Percentiles rank a stretch among this genome's conserved stretches.
phyloP scores from a whole-genome alignment of 2,329 filamentous ascomycete species.

The Apiospora koreana region DNA sequence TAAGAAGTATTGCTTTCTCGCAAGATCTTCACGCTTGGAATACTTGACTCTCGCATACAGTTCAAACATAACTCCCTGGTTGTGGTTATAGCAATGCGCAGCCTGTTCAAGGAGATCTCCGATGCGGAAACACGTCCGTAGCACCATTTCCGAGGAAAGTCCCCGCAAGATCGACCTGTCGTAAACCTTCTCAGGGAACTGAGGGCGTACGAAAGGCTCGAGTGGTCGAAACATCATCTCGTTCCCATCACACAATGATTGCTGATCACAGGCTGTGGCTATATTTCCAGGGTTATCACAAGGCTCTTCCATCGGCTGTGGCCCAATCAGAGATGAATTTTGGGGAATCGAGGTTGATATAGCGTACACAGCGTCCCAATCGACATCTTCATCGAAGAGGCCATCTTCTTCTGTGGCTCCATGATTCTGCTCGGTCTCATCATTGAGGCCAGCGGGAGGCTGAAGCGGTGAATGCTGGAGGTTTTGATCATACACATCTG shows the following conservation, averaged over 20 bases:
- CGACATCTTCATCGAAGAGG: slow-evolving; percentile 39
- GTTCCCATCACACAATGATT: too few relatives aligned
- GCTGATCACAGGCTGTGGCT: neutral
- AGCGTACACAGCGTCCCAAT: slow-evolving; percentile 39
- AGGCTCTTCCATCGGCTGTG: neutral
- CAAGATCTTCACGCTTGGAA: slow-evolving; percentile 54
- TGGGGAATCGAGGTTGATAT: slow-evolving; percentile 19
- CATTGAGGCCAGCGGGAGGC: slow-evolving; percentile 11
- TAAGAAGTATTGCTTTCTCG: slow-evolving; percentile 61
- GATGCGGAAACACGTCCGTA: slow-evolving; percentile 65
- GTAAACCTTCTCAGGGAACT: slow-evolving; percentile 49
- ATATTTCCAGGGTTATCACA: neutral
- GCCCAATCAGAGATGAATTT: slow-evolving; percentile 13
- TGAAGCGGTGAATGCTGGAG: slow-evolving; percentile 36
- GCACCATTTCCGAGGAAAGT: slow-evolving; percentile 43
- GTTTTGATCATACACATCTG: slow-evolving; percentile 36
- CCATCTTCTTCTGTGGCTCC: slow-evolving; percentile 21
- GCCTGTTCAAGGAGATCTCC: slow-evolving; percentile 59
- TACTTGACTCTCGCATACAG: slow-evolving; percentile 62
- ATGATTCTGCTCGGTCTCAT: neutral
- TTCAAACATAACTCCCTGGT: slow-evolving; percentile 54
- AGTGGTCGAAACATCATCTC: slow-evolving; percentile 19
- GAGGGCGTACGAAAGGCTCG: slow-evolving; percentile 49
- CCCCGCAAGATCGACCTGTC: slow-evolving; percentile 57
- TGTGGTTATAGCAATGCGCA: slow-evolving; percentile 28